Evolutionary conservation across 805 yeast genomes (phyloP), one percentile per base, ranked within the genome.

Genomic region (Candida berthetii): DNA sequence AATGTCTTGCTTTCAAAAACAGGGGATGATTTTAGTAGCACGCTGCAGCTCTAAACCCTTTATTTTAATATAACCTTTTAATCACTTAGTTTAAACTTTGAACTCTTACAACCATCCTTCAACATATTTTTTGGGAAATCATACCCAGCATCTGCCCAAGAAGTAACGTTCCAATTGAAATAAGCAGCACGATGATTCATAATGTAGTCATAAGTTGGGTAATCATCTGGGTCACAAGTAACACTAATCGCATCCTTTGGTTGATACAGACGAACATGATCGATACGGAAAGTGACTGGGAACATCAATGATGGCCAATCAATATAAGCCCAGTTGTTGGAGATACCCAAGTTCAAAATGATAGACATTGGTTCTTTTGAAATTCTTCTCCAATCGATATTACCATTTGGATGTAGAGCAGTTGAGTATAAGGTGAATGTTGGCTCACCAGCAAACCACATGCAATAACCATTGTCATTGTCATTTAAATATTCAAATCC

Each of bases 301-400:
- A 91, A 91, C 36, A 65, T 64, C 45, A 89, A 68, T 4, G 80
- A 68, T 35, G 80, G 78, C 96, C 96, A 91, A 64, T 89, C 91
- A 47, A 91, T 91, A 61, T 85, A 87, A 8, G 93, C 86, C 98
- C 98, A 91, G 45, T 80, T 84, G 54, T 82, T 84, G 13, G 97
- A 90, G 40, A 91, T 67, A 71, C 96, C 99, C 65, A 91, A 65
- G 61, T 91, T 91, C 71, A 91, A 56, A 49, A 91, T 65, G 46
- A 91, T 74, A 2, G 95, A 74, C 97, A 91, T 89, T 48, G 98
- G 98, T 58, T 91, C 99, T 59, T 84, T 82, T 18, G 93, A 72
- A 25, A 91, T 76, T 48, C 76, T 64, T 62, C 98, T 79, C 83
- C 84, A 79, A 33, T 78, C 93, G 49, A 91, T 66, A 61, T 91